A percentile compares a stretch with the other conserved stretches of the same genome.
These are phyloP conservation scores for Plasmodium falciparum DNA, from an alignment of 169 alveolate genomes.

Conservation along the genomic window DNA sequence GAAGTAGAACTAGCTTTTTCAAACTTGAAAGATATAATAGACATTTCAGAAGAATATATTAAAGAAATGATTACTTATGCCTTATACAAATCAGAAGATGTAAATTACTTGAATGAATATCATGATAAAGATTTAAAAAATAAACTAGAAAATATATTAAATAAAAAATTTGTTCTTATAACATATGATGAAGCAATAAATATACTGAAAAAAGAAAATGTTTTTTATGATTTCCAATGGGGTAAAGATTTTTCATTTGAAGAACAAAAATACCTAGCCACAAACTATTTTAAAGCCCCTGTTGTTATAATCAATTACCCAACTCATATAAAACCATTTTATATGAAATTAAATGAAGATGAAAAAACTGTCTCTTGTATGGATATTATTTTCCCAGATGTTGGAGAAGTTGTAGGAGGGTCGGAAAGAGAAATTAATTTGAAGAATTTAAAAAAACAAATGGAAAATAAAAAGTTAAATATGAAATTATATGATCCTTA, in stretches of 20 bases:
- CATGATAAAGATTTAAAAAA: constrained; percentile 41
- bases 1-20: constrained; percentile 98
- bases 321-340: constrained; percentile 92
- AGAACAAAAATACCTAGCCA: constrained; percentile 87
- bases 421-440: constrained; percentile 94
- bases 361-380: constrained; percentile 96
- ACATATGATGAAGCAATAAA: constrained; percentile 80
- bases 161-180: constrained; percentile 54
- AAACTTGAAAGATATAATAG: constrained; percentile 77
- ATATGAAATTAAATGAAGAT: constrained; percentile 94
- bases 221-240: constrained; percentile 88
- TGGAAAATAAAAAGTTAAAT: constrained; percentile 87
- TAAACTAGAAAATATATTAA: constrained; percentile 22
- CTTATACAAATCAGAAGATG: constrained; percentile 73
- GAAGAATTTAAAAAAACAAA: constrained; percentile 77
- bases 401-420: constrained; percentile 98
- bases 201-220: constrained; percentile 77
- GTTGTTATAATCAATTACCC: constrained; percentile 91
- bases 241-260: constrained; percentile 82
- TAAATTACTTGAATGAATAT: constrained; percentile 56
- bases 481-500: constrained; percentile 90
- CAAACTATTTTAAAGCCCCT: constrained; percentile 87
- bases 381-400: constrained; percentile 96
- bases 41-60: constrained; percentile 74
- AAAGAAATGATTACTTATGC: constrained; percentile 71